Evolutionary conservation across 1,284 basidiomycete genomes (phyloP), one percentile per base, ranked within the genome.

Genomic region (Ceratobasidium sp.): DNA sequence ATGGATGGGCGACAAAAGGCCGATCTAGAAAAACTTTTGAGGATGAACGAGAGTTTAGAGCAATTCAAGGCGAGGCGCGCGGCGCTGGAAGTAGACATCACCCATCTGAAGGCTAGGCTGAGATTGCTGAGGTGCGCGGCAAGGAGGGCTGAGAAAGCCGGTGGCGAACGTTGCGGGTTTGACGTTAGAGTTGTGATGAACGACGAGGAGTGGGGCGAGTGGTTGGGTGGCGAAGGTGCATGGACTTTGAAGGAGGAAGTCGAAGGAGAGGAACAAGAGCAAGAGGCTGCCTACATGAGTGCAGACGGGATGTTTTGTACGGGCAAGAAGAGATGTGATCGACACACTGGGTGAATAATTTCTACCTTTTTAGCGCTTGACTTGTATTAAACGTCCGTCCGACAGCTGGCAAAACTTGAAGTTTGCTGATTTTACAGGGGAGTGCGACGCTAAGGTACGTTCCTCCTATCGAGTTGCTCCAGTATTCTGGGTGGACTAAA

Each of bases 141-240:
- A 45, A 59, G 66, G 19, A 64, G 77, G 56, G 85, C 83, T 8
- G 87, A 87, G 54, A 85, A 91, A 29, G 88, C 90, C 11, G 88
- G 80, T 88, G 24, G 75, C 3, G 76, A 87, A 87, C 11, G 87
- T 89, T 96, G 94, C 82, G 94, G 94, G 1, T 95, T 94, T 90
- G 94, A 96, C 81, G 89, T 90, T 78, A 86, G 93, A 33, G 84
- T 96, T n/a, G 92, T 91, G 76, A 90, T 91, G 80, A 90, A 90
- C 31, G 91, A 93, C 72, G 89, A 90, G 69, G 91, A 93, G 80
- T 92, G 89, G 84, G 85, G 83, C 29, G 90, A 90, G 71, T 90
- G 81, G 81, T 63, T 80, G 3, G 69, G 71, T 22, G 79, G 76
- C 19, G 78, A 69, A 87, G 92, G 90, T 3, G 83, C 82, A 80